These are phyloP conservation scores for Phyllostachys edulis DNA, from an alignment of 176 grass and related monocot genomes.

Conservation along the genomic window DNA sequence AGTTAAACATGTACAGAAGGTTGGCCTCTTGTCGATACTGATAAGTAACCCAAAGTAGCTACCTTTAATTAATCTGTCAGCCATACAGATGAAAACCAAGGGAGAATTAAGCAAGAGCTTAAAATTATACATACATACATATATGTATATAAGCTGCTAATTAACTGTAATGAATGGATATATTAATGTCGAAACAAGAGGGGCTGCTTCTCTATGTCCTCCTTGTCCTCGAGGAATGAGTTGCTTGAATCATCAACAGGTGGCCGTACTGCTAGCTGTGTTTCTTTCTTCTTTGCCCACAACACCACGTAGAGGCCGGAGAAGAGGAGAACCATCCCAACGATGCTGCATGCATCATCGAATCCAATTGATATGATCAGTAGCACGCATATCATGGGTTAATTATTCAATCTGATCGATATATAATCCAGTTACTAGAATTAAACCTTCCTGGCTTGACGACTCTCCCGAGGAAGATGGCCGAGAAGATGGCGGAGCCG, in stretches of 20 bases:
- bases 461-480: constrained; percentile 38
- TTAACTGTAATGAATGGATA: neutral
- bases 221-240: neutral
- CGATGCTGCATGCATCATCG: constrained; percentile 9
- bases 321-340: constrained; percentile 46
- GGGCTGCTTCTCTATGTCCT: constrained; percentile 25
- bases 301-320: constrained; percentile 50
- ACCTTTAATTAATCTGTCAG: no score
- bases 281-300: constrained; percentile 58
- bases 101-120: neutral
- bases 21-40: no score
- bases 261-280: neutral
- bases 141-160: neutral
- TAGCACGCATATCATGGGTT: no score
- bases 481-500: constrained; percentile 40
- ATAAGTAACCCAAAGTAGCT: no score
- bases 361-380: no score
- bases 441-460: constrained; percentile 46
- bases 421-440: no score
- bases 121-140: neutral
- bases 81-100: neutral
- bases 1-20: no score
- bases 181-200: neutral
- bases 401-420: no score
- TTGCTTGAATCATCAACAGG: neutral